Base-by-base conservation (phyloP, 495 filamentous ascomycete genomes). In the Aspergillus bridgeri region DNA sequence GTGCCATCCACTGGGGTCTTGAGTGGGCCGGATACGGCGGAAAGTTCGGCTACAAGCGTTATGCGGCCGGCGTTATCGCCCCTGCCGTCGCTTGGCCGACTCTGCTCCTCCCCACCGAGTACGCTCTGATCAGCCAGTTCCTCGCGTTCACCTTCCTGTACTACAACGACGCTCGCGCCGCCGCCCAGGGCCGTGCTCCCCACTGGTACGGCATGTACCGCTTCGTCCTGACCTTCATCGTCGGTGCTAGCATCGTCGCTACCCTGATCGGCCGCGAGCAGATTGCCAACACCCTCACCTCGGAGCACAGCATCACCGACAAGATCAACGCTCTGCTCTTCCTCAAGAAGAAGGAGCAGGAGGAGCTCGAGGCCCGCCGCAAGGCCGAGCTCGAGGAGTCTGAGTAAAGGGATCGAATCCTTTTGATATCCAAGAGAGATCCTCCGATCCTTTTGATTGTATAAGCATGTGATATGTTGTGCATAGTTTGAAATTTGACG, bases 51-150 rank as follows among this genome's bases (percentile, higher is more conserved):
- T 90, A 89, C 71, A 79, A 71, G 56, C 87, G 94, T 51, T 98
- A 96, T 69, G 86, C 83, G 24, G 82, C 92, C 58, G 94, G 93
- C 60, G 84, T 96, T 19, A 59, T 90, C 53, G 89, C 92, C 13
- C 87, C 95, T 2, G 86, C 88, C 42, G 73, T 96, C 21, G 94
- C 95, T 38, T 98, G 95, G 95, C 93, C 95, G 5, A 97, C 93
- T 43, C 79, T 95, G 54, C 77, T 96, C 51, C 77, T 98, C 66
- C 90, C 94, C 11, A 72, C 89, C 42, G 88, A 96, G 75, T 90
- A 90, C 75, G 95, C 92, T 9, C 77, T 98, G 54, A 96, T 92
- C 61, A 78, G 84, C 8, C 94, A 98, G 73, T 98, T 98, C 79
- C 73, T 89, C 29, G 86, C 89, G 33, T 98, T 98, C 73, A 89